Evolutionary conservation across 441 rosid genomes (phyloP), one percentile per base, ranked within the genome.

Genomic region (Metrosideros polymorpha): DNA sequence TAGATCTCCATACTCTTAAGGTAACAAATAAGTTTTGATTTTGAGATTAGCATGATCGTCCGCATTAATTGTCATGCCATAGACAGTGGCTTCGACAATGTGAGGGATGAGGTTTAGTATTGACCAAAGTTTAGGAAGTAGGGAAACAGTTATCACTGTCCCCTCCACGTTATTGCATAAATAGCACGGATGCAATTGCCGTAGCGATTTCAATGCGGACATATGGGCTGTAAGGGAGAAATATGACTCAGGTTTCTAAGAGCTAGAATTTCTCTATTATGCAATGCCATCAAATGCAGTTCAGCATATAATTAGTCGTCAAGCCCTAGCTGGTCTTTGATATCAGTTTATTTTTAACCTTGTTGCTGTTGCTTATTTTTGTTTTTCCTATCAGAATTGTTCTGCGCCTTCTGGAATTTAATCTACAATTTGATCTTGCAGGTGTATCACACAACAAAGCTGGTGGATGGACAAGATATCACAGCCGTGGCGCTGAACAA

Each of bases 391-490:
- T 66, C 45, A 66, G 77, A 35, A 66, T 24, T 66, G 77, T 66
- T 66, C 45, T 35, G 45, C 35, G n/a, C 77, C 15, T 83, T 1
- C 17, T 24, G 32, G 12, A 51, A 3, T 50, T 39, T 49, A 54
- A 83, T 54, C 47, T 53, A 30, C 32, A 39, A 51, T 50, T 82
- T 59, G 12, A 42, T 90, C 24, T 84, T 91, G 88, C 94, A 98
- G 99, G 94, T 95, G 32, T 94, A 94, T 89, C 98, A 98, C 91
- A 95, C 92, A 76, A 63, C 95, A 83, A 92, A 93, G 90, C 96
- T 97, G 83, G 92, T 85, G 59, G 86, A 92, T 91, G 98, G 93
- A 85, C 98, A 97, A 92, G 96, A 97, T 91, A 97, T 98, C 84
- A 95, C 98, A 47, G 94, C 99, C 47, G 84, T 97, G 92, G 94